Evolutionary conservation across 345 rosid genomes (phyloP).

Genomic region (Psidium friedrichsthalianum): DNA sequence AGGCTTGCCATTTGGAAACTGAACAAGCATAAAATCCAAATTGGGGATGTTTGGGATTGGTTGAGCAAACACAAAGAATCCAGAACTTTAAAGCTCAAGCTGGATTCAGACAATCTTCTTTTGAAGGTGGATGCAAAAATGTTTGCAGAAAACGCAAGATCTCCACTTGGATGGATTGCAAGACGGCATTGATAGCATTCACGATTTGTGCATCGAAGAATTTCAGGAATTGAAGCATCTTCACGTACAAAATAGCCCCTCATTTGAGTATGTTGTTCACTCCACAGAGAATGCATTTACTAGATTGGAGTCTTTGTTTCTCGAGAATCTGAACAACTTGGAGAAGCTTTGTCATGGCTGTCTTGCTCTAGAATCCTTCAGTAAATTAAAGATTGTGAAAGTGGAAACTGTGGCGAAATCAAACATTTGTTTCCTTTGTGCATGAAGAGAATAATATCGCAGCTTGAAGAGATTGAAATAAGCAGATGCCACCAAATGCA

Average conservation of each 20-base stretch:
- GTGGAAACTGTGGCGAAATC: background rate
- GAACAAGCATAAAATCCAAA: fast-evolving
- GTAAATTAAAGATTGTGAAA: background rate
- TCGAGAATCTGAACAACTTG: too few relatives aligned
- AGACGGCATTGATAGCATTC: too few relatives aligned
- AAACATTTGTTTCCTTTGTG: background rate
- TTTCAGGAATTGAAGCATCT: too few relatives aligned
- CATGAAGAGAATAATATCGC: background rate
- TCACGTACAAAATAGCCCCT: too few relatives aligned
- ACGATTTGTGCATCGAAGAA: too few relatives aligned
- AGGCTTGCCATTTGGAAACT: background rate
- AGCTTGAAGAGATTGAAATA: background rate
- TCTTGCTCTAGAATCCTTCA: too few relatives aligned
- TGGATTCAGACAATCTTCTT: background rate
- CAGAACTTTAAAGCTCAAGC: background rate
- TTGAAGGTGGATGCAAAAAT: background rate
- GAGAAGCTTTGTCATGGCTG: too few relatives aligned
- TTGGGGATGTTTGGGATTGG: background rate
- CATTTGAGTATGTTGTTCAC: too few relatives aligned
- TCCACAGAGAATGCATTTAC: too few relatives aligned
- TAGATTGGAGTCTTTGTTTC: too few relatives aligned
- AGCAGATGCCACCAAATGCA: background rate
- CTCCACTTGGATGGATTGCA: background rate
- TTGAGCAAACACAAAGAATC: fast-evolving
- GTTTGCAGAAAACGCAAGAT: fast-evolving